These are phyloP conservation scores for Lecanosticta acicola DNA, from an alignment of 2,329 filamentous ascomycete genomes.

Conservation along the genomic window DNA sequence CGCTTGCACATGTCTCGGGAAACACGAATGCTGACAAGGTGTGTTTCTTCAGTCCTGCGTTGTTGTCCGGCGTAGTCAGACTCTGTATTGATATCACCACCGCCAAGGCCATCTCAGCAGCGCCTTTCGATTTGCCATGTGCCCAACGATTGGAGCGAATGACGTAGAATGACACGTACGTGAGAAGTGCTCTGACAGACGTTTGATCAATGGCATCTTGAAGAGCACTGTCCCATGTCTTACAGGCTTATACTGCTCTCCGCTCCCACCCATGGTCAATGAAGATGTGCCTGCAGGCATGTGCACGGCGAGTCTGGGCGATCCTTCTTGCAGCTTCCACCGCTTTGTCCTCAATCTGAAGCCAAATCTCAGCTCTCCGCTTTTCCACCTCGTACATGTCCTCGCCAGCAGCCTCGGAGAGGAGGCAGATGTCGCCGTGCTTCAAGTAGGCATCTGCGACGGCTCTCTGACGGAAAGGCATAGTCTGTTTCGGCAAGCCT, in stretches of 20 bases:
- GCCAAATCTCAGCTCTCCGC: conserved; percentile 29
- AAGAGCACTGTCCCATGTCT: no score
- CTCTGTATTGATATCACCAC: no score
- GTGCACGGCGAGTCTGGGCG: conserved; percentile 20
- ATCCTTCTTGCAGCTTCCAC: conserved; percentile 19
- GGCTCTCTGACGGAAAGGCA: conserved; percentile 5
- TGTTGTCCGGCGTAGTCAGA: no score
- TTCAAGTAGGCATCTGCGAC: conserved; percentile 9
- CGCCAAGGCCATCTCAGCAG: no score
- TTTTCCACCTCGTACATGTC: conserved; percentile 19
- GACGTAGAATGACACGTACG: no score
- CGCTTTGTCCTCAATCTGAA: conserved; percentile 3
- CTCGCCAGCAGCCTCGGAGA: neutral
- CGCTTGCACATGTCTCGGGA: no score
- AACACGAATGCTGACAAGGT: no score
- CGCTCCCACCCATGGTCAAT: conserved; percentile 11
- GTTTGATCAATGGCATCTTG: no score
- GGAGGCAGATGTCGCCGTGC: neutral
- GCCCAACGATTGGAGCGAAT: no score
- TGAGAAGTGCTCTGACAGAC: no score
- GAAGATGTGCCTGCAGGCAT: conserved; percentile 8
- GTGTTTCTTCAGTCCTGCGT: no score
- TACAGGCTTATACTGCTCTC: neutral
- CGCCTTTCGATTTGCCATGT: no score
- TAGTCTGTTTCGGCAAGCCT: conserved; percentile 30